A percentile compares a stretch with the other conserved stretches of the same genome.
Conservation (phyloP, 1,284 basidiomycete species). For the Moesziomyces sp. region DNA sequence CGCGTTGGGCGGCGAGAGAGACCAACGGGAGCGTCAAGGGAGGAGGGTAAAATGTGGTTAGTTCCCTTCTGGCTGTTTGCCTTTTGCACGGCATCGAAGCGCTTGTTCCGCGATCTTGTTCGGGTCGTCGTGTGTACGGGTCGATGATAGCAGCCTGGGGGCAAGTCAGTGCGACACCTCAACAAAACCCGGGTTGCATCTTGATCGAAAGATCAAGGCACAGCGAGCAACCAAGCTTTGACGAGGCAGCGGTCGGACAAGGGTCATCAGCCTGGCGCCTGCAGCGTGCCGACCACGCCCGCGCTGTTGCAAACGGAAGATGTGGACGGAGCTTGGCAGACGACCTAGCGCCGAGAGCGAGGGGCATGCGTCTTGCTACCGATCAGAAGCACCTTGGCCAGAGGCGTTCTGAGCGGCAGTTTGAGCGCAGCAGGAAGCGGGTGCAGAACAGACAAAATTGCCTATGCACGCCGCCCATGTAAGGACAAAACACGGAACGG, state of each 20-base stretch:
- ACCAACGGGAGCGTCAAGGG: conserved; percentile 6
- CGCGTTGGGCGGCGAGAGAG: conserved; percentile 1
- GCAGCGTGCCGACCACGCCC: neutral
- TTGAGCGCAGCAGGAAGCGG: conserved; percentile 18
- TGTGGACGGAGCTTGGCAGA: neutral
- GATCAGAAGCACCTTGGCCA: conserved; percentile 61
- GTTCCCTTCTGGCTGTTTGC: conserved; percentile 15
- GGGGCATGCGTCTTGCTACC: conserved; percentile 61
- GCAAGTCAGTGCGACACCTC: neutral
- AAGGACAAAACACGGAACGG: neutral
- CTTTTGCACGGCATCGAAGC: conserved; percentile 31
- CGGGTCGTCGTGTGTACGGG: too few relatives aligned
- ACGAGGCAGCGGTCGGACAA: neutral
- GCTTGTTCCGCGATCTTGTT: neutral
- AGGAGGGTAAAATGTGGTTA: conserved; percentile 27
- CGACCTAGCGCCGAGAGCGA: conserved; percentile 2
- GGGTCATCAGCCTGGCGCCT: conserved; percentile 10
- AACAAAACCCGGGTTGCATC: neutral
- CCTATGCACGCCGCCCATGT: neutral
- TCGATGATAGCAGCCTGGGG: too few relatives aligned
- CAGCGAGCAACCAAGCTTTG: neutral
- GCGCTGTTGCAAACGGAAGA: neutral
- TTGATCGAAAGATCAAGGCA: too few relatives aligned
- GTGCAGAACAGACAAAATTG: neutral
- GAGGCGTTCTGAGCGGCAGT: conserved; percentile 26